phyloP scores from a whole-genome alignment of 1,139 yeast genomes.

The Lodderomyces theae region DNA sequence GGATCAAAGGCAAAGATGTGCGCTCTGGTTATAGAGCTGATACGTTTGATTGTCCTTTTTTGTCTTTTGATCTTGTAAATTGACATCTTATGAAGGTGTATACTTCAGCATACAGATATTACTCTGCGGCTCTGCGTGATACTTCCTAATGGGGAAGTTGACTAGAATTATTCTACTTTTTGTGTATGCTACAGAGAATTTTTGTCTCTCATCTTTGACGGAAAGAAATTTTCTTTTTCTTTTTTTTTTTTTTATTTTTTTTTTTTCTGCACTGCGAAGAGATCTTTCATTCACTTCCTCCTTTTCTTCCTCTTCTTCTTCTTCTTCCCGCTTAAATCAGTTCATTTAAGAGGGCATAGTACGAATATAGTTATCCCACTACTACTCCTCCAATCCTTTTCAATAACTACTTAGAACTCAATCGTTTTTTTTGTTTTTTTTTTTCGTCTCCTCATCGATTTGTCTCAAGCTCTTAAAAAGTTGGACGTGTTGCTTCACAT shows the following conservation, averaged over 20 bases:
- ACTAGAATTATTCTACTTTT: constrained; percentile 5
- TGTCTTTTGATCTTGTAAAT: not conserved
- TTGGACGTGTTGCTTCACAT: constrained; percentile 9
- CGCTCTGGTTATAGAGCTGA: too few species aligned
- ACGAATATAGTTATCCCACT: constrained; percentile 13
- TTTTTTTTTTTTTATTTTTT: constrained; percentile 4
- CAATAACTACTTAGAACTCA: too few species aligned
- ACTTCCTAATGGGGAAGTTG: constrained; percentile 28
- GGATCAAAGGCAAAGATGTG: too few species aligned
- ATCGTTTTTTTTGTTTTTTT: not conserved
- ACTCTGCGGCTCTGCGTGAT: not conserved
- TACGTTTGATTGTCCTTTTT: too few species aligned
- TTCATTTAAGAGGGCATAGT: constrained; percentile 46
- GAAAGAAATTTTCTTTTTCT: constrained; percentile 6
- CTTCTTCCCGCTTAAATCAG: constrained; percentile 50
- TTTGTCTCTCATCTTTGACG: not conserved
- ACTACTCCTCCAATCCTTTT: constrained; percentile 11
- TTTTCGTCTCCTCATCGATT: not conserved
- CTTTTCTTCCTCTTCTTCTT: constrained; percentile 10
- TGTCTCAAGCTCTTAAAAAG: too few species aligned
- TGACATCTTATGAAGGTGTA: constrained; percentile 19
- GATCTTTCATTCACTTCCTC: constrained; percentile 5
- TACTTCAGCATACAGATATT: constrained; percentile 21
- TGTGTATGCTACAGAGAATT: not conserved
- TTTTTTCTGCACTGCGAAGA: constrained; percentile 1